Evolutionary conservation across 2,329 filamentous ascomycete genomes (phyloP).

Genomic region (Colletotrichum godetiae): DNA sequence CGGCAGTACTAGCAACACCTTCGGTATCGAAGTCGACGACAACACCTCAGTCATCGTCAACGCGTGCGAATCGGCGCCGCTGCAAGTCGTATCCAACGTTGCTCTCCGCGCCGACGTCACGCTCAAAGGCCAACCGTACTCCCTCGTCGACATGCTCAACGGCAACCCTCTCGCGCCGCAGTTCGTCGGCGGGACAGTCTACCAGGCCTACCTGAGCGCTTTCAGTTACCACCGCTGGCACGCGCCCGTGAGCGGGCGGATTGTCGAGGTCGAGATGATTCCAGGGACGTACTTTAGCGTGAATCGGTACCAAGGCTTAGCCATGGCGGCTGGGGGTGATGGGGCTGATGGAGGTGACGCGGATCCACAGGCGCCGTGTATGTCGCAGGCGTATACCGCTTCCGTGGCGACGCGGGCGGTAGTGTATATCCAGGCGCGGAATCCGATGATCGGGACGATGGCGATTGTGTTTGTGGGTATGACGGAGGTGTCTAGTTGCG

Average conservation of each 20-base stretch:
- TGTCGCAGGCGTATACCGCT: slow-evolving; percentile 74
- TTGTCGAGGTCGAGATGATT: slow-evolving; percentile 67
- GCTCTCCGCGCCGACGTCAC: slow-evolving; percentile 72
- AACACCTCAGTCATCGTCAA: slow-evolving; percentile 62
- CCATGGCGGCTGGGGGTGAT: not conserved
- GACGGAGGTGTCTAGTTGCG: slow-evolving; percentile 80
- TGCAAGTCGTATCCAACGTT: slow-evolving; percentile 61
- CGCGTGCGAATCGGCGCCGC: slow-evolving; percentile 73
- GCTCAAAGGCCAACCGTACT: slow-evolving; percentile 77
- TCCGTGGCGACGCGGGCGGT: slow-evolving; percentile 76
- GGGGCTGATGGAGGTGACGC: not conserved
- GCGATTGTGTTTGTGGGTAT: slow-evolving; percentile 79
- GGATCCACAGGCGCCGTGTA: slow-evolving; percentile 36
- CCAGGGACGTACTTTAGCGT: slow-evolving; percentile 78
- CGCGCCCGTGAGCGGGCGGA: slow-evolving; percentile 71
- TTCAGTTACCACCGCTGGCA: slow-evolving; percentile 81
- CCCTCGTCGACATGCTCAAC: slow-evolving; percentile 71
- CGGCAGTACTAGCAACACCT: slow-evolving; percentile 1
- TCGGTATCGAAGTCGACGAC: not conserved
- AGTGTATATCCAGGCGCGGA: slow-evolving; percentile 78
- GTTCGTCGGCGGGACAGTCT: slow-evolving; percentile 74
- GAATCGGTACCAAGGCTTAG: slow-evolving; percentile 52
- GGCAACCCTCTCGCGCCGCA: slow-evolving; percentile 62
- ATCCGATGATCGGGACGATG: slow-evolving; percentile 74
- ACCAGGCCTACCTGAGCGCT: slow-evolving; percentile 76